Base-by-base conservation (phyloP, 192 early-diverging fungal species). In the Backusella sp. region DNA sequence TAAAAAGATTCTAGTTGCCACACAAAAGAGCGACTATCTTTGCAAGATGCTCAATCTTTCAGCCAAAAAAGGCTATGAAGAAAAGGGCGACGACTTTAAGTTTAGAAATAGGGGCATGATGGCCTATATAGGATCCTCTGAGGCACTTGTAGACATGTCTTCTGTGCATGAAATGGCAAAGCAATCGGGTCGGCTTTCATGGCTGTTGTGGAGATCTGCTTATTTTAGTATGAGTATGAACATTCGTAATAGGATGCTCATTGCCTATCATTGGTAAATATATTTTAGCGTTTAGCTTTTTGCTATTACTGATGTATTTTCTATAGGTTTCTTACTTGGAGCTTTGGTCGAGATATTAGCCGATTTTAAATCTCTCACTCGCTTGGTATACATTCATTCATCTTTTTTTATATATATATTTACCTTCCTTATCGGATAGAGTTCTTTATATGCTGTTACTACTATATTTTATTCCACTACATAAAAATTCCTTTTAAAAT, bases 121-220 rank as follows among this genome's bases (percentile, higher is more conserved):
- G 90, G 93, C 89, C 0, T 93, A 93, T 70, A 88, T 92, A 70
- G 91, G 90, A 19, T 84, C 80, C 35, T 87, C 77, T 74, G 77
- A 86, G 74, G 89, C 89, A 2, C 75, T 90, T 2, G 88, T 89
- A 32, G 89, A 90, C 73, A 85, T 90, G 85, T 82, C 87, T 62
- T 41, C 82, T 34, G 77, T 88, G 32, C 84, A 84, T 42, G 71
- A 83, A 32, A 74, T 82, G 12, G 86, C 86, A 3, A 89, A 84
- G 32, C 83, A 88, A 42, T 78, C 80, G 0, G 89, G 89, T 0
- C 75, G 66, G 4, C 65, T 88, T 23, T 88, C 89, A 9, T 90
- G 89, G 89, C 44, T 90, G 44, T 84, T 93, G 52, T 95, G 94
- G 94, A 79, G 94, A 62, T 90, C 88, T 1, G 87, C 92, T 9